Evolutionary conservation across 495 filamentous ascomycete species (phyloP).

Genomic region (Xylaria intraflava): DNA sequence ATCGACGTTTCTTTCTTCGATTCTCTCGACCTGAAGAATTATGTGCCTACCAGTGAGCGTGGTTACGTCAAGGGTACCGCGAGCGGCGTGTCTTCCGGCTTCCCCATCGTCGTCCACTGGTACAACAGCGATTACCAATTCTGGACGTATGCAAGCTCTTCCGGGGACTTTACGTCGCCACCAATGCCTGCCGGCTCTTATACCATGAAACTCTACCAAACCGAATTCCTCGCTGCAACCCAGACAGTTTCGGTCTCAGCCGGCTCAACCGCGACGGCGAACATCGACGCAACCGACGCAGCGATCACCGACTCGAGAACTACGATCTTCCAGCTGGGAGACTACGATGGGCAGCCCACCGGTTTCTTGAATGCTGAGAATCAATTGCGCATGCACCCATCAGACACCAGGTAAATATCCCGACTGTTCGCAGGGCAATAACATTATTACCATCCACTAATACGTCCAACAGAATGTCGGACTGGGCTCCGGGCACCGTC

Average conservation of each 20-base stretch:
- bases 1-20: slow-evolving; percentile 31
- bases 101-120: slow-evolving; percentile 26
- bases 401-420: slow-evolving; percentile 17
- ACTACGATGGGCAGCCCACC: slow-evolving; percentile 28
- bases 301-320: slow-evolving; percentile 18
- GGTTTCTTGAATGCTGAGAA: slow-evolving; percentile 30
- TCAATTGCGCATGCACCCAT: slow-evolving; percentile 28
- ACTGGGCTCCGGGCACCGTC: slow-evolving; percentile 24
- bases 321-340: slow-evolving; percentile 20
- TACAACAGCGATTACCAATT: slow-evolving; percentile 25
- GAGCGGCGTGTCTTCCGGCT: slow-evolving; percentile 21
- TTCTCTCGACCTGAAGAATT: slow-evolving; percentile 22
- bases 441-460: neutral
- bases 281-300: slow-evolving; percentile 22
- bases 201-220: slow-evolving; percentile 27
- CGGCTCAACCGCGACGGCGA: slow-evolving; percentile 20
- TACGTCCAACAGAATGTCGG: slow-evolving; percentile 12
- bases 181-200: slow-evolving; percentile 26
- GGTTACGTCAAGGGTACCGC: slow-evolving; percentile 25
- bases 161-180: slow-evolving; percentile 21
- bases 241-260: slow-evolving; percentile 20
- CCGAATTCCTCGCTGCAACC: slow-evolving; percentile 26
- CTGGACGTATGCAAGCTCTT: slow-evolving; percentile 19
- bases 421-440: neutral
- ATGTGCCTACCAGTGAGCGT: slow-evolving; percentile 20